These are phyloP conservation scores for Carex scoparia DNA, from an alignment of 176 grass and related monocot genomes.

Conservation along the genomic window DNA sequence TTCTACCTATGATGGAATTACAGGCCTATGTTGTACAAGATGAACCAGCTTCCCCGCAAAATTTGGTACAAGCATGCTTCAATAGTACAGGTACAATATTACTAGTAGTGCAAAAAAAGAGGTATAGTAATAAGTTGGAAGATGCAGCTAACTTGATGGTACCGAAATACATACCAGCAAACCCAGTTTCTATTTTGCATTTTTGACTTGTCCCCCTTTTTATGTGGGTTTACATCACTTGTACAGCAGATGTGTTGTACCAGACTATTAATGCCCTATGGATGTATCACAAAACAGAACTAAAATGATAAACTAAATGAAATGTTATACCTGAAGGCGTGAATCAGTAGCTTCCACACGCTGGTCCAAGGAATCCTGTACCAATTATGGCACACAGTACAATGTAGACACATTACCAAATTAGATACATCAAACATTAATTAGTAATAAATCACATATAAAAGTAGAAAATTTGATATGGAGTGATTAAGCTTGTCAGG, in stretches of 20 bases:
- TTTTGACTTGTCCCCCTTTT: background rate
- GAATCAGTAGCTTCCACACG: conserved; percentile 75
- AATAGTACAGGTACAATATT: background rate
- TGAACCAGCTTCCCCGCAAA: background rate
- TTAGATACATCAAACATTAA: background rate
- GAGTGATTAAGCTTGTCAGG: background rate
- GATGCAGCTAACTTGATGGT: background rate
- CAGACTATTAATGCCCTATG: background rate
- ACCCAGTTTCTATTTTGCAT: background rate
- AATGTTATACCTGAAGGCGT: conserved; percentile 61
- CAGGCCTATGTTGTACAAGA: background rate
- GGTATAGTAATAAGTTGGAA: background rate
- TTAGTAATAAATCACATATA: background rate
- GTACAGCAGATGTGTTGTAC: background rate
- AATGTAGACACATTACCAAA: background rate
- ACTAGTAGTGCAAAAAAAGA: background rate
- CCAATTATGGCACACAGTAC: conserved; percentile 24
- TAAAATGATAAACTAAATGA: background rate
- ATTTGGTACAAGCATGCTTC: conserved; percentile 1
- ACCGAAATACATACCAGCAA: background rate
- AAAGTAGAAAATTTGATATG: background rate
- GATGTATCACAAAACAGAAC: background rate
- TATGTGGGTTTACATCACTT: background rate
- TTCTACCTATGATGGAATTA: background rate
- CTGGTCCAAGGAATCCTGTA: conserved; percentile 80